phyloP scores from a whole-genome alignment of 192 early-diverging fungal species.

The Powellomyces hirtus region DNA sequence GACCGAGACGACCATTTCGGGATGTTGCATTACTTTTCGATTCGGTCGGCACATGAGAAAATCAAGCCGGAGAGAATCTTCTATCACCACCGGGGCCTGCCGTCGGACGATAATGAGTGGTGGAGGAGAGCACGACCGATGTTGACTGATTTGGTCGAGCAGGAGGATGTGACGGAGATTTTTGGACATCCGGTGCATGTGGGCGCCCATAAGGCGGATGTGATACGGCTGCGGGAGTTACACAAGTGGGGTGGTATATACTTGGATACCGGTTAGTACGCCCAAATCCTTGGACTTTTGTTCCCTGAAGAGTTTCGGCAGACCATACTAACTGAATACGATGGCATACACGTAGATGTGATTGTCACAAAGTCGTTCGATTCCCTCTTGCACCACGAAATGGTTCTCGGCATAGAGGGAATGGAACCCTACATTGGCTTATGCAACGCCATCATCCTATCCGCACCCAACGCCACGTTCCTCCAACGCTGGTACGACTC shows the following conservation, averaged over 20 bases:
- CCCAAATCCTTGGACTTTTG: too few species aligned
- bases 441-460: conserved; percentile 49
- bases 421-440: conserved; percentile 36
- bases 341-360: too few species aligned
- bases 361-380: conserved; percentile 46
- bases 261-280: too few species aligned
- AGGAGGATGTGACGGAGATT: conserved; percentile 35
- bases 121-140: conserved; percentile 34
- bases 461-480: conserved; percentile 42
- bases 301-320: too few species aligned
- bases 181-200: conserved; percentile 41
- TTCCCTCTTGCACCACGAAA: conserved; percentile 41
- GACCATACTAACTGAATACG: too few species aligned
- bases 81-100: conserved; percentile 46
- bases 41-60: conserved; percentile 47
- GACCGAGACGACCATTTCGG: conserved; percentile 22
- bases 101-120: conserved; percentile 27
- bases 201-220: conserved; percentile 46
- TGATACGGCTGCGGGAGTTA: conserved; percentile 44
- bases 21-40: conserved; percentile 48
- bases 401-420: conserved; percentile 53
- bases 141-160: conserved; percentile 30
- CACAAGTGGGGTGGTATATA: conserved; percentile 52
- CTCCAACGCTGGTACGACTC: conserved; percentile 45
- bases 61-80: conserved; percentile 41